These are phyloP conservation scores for Saturnispora kantuleensis DNA, from an alignment of 805 yeast genomes.

Conservation along the genomic window DNA sequence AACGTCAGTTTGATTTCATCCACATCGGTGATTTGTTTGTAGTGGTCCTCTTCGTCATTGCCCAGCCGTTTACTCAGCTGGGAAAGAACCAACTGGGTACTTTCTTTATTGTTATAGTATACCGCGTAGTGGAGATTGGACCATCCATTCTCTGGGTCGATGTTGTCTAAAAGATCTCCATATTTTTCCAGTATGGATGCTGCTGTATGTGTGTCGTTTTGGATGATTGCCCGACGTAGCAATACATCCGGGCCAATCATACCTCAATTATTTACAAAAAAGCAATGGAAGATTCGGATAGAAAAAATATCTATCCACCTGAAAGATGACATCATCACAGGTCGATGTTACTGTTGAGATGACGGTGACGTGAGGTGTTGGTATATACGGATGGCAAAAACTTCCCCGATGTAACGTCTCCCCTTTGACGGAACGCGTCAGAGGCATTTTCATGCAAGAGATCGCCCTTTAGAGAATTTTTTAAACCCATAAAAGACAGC, in stretches of 20 bases:
- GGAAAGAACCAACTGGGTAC: conserved; percentile 26
- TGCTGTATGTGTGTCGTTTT: conserved; percentile 55
- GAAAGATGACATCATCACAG: no score
- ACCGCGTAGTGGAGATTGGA: conserved; percentile 75
- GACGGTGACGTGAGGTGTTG: no score
- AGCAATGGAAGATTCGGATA: not conserved
- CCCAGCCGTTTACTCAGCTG: conserved; percentile 11
- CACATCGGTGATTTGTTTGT: conserved; percentile 24
- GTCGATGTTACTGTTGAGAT: no score
- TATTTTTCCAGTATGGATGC: conserved; percentile 54
- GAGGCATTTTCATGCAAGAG: no score
- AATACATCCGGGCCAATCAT: conserved; percentile 58
- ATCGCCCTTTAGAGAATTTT: no score
- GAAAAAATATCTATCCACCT: no score
- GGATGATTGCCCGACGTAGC: conserved; percentile 56
- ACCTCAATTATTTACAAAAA: no score
- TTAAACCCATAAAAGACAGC: no score
- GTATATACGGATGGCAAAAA: no score
- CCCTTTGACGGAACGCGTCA: no score
- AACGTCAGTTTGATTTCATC: conserved; percentile 37
- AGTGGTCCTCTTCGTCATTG: conserved; percentile 1
- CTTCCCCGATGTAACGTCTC: no score
- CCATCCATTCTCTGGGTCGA: conserved; percentile 73
- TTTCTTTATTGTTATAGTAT: conserved; percentile 56
- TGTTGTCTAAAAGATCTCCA: conserved; percentile 60